A percentile compares a stretch with the other conserved stretches of the same genome.
Conservation (phyloP, 495 filamentous ascomycete species). For the Neurospora cerealis region DNA sequence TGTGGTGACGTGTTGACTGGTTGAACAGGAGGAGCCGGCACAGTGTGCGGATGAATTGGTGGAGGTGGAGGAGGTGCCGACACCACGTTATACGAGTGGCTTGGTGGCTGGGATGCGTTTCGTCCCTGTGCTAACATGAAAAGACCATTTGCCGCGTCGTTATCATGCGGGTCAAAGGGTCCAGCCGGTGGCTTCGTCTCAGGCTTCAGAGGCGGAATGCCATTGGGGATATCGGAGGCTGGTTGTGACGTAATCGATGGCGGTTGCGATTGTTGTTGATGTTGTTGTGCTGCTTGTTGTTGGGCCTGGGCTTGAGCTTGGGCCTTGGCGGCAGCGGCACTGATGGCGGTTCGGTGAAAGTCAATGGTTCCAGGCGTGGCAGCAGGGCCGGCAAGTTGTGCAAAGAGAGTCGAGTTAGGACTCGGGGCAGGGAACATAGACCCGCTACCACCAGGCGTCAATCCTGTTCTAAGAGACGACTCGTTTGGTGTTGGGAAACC, state of each 20-base stretch:
- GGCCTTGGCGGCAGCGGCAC: conserved; percentile 54
- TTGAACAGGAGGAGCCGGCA: conserved; percentile 18
- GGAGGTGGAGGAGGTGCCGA: conserved; percentile 27
- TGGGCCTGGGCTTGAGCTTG: conserved; percentile 40
- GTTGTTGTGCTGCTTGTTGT: conserved; percentile 24
- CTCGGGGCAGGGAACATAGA: conserved; percentile 95
- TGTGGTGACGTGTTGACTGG: conserved; percentile 42
- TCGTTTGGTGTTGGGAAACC: conserved; percentile 96
- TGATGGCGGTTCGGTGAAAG: conserved; percentile 88
- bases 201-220: conserved; percentile 27
- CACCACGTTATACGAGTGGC: conserved; percentile 38
- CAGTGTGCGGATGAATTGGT: conserved; percentile 27
- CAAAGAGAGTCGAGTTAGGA: conserved; percentile 73
- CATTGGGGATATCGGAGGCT: conserved; percentile 36
- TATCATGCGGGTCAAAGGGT: conserved; percentile 76
- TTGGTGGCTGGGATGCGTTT: conserved; percentile 45
- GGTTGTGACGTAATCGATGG: conserved; percentile 33
- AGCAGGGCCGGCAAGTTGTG: conserved; percentile 59
- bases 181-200: conserved; percentile 40
- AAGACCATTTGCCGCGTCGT: conserved; percentile 90
- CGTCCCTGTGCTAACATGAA: conserved; percentile 73
- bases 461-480: conserved; percentile 79
- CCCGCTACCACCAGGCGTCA: conserved; percentile 91
- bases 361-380: conserved; percentile 86
- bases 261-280: conserved; percentile 32